Percentiles rank a stretch among this genome's conserved stretches.
Conservation (phyloP, 345 rosid genomes). For the Salix caprea region DNA sequence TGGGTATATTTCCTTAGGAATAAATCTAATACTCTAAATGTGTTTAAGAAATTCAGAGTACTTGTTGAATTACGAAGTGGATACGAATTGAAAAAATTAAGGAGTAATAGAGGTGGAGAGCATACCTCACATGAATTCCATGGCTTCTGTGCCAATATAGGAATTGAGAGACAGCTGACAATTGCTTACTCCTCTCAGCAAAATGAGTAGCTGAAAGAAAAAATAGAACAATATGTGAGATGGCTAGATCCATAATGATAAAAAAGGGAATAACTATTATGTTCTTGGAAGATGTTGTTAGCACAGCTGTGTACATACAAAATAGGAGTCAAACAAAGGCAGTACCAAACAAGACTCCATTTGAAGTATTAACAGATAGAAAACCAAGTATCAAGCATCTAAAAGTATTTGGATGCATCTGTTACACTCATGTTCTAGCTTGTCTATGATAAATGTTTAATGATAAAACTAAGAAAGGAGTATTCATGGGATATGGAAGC, state of each 20-base stretch:
- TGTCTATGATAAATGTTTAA: too few species aligned
- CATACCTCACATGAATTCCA: too few species aligned
- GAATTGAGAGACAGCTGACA: neutral
- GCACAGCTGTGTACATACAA: neutral
- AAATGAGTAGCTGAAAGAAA: neutral
- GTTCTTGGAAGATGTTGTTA: neutral
- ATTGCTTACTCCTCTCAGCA: neutral
- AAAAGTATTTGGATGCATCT: neutral
- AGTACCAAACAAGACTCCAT: neutral
- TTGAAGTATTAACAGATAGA: neutral
- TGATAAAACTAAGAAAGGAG: too few species aligned
- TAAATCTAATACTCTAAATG: too few species aligned
- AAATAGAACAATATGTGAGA: neutral
- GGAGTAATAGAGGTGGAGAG: too few species aligned
- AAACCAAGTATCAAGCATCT: neutral
- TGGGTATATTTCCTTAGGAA: too few species aligned
- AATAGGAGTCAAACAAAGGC: neutral
- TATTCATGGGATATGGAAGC: too few species aligned
- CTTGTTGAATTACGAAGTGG: too few species aligned
- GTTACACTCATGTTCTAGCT: too few species aligned
- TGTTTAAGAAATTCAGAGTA: too few species aligned
- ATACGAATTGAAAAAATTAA: too few species aligned
- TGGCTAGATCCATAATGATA: neutral
- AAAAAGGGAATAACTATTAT: neutral
- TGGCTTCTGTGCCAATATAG: too few species aligned